phyloP scores from a whole-genome alignment of 805 yeast species.

The Saturnispora hagleri region DNA sequence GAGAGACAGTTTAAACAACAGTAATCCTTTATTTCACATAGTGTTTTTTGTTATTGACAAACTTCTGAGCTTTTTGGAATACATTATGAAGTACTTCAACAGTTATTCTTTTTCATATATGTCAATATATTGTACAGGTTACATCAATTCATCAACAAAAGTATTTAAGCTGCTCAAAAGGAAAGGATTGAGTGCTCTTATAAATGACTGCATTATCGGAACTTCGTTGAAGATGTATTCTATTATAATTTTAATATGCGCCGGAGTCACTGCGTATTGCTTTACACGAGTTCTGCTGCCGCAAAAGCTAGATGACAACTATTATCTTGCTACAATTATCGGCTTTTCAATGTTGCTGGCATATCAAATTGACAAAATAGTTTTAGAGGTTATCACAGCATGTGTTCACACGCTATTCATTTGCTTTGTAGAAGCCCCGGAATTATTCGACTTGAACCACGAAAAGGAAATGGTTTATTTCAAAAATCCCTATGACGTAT shows the following conservation, averaged over 20 bases:
- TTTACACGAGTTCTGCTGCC: conserved; percentile 65
- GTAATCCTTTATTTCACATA: background rate
- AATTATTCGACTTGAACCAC: conserved; percentile 60
- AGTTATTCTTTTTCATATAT: conserved; percentile 81
- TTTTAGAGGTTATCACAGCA: conserved; percentile 62
- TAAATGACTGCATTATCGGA: conserved; percentile 75
- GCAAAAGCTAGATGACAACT: conserved; percentile 48
- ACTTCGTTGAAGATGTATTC: conserved; percentile 68
- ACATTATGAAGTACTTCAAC: conserved; percentile 36
- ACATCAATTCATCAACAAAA: conserved; percentile 64
- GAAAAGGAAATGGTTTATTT: conserved; percentile 33
- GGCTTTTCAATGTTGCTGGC: conserved; percentile 45
- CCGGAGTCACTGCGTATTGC: conserved; percentile 45
- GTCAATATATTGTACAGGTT: conserved; percentile 75
- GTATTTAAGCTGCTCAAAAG: conserved; percentile 64
- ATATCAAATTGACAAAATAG: conserved; percentile 60
- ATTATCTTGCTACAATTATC: conserved; percentile 33
- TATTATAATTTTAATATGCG: conserved; percentile 46
- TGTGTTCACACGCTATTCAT: conserved; percentile 79
- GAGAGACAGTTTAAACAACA: background rate
- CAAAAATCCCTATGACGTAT: conserved; percentile 1
- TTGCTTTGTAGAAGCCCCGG: conserved; percentile 77
- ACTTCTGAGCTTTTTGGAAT: background rate
- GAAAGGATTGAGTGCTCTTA: conserved; percentile 75
- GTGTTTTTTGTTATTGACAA: conserved; percentile 3